Percentiles rank a stretch among this genome's conserved stretches.
Conservation (phyloP, 805 yeast genomes). For the Yamadazyma takamatsuzukensis region DNA sequence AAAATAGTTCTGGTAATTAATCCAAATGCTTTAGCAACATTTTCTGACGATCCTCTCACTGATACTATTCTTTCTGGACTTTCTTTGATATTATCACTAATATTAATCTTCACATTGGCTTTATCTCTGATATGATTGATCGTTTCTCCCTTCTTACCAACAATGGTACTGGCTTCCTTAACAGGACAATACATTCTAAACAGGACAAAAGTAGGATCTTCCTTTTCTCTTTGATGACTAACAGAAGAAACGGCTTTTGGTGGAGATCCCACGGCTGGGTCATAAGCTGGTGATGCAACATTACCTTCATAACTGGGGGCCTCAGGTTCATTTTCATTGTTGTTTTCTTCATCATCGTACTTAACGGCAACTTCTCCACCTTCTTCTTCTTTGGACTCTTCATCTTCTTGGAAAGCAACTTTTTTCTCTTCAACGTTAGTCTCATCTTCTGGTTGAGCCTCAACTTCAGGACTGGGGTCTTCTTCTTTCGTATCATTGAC, state of each 20-base stretch:
- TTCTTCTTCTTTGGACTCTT: conserved; percentile 1
- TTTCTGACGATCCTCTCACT: conserved; percentile 70
- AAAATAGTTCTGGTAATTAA: conserved; percentile 62
- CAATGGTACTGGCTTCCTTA: conserved; percentile 70
- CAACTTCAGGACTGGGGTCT: not conserved
- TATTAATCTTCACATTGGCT: conserved; percentile 63
- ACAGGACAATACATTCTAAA: conserved; percentile 73
- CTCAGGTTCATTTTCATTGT: conserved; percentile 1
- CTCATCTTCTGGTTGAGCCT: conserved; percentile 1
- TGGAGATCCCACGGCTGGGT: conserved; percentile 13
- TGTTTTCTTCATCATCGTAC: not conserved
- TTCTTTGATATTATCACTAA: conserved; percentile 68
- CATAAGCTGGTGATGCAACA: not conserved
- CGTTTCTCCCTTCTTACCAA: conserved; percentile 78
- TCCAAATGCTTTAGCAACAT: conserved; percentile 80
- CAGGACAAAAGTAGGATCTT: conserved; percentile 60
- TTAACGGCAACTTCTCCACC: conserved; percentile 1
- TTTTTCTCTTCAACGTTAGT: conserved; percentile 1
- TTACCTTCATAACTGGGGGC: conserved; percentile 3
- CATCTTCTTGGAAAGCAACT: conserved; percentile 2
- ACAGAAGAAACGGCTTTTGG: conserved; percentile 17
- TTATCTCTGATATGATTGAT: conserved; percentile 60
- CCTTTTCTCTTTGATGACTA: conserved; percentile 24
- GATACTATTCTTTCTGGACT: conserved; percentile 72
- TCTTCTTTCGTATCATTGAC: not conserved